Conservation (phyloP, 1,139 yeast species). For the Hansenula lynferdii region DNA sequence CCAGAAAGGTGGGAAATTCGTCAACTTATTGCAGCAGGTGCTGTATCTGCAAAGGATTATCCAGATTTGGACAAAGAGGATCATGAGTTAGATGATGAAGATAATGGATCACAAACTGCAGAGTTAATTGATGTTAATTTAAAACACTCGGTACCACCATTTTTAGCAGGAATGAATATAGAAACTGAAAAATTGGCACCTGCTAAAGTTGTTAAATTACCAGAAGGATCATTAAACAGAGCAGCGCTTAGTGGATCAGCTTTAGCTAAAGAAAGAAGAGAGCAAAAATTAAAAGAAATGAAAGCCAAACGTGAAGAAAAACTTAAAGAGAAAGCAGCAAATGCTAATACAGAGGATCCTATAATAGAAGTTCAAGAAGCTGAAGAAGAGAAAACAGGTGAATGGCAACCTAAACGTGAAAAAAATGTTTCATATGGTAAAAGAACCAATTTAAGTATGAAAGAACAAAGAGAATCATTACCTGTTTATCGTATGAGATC, state of each 20-base stretch:
- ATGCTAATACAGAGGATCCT: conserved; percentile 21
- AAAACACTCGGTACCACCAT: conserved; percentile 64
- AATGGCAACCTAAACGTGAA: conserved; percentile 45
- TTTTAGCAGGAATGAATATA: conserved; percentile 47
- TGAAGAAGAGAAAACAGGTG: conserved; percentile 28
- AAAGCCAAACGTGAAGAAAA: conserved; percentile 37
- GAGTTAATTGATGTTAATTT: conserved; percentile 71
- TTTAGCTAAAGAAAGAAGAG: conserved; percentile 61
- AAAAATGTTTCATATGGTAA: conserved; percentile 49
- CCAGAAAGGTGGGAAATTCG: conserved; percentile 91
- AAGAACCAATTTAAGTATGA: conserved; percentile 41
- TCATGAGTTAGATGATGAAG: conserved; percentile 32
- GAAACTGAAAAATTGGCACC: conserved; percentile 42
- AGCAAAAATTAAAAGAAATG: conserved; percentile 46
- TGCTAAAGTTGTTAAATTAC: conserved; percentile 55
- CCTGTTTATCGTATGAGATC: conserved; percentile 70
- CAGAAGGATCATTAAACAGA: conserved; percentile 74
- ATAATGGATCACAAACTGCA: conserved; percentile 28
- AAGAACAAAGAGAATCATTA: conserved; percentile 60
- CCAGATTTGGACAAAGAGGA: conserved; percentile 60
- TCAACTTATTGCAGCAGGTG: conserved; percentile 81
- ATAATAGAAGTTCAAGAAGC: conserved; percentile 17
- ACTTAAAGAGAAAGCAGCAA: conserved; percentile 8
- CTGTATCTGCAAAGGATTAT: conserved; percentile 59
- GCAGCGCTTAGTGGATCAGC: conserved; percentile 77